phyloP scores from a whole-genome alignment of 176 grass and related monocot genomes.

The Aegilops sharonensis region DNA sequence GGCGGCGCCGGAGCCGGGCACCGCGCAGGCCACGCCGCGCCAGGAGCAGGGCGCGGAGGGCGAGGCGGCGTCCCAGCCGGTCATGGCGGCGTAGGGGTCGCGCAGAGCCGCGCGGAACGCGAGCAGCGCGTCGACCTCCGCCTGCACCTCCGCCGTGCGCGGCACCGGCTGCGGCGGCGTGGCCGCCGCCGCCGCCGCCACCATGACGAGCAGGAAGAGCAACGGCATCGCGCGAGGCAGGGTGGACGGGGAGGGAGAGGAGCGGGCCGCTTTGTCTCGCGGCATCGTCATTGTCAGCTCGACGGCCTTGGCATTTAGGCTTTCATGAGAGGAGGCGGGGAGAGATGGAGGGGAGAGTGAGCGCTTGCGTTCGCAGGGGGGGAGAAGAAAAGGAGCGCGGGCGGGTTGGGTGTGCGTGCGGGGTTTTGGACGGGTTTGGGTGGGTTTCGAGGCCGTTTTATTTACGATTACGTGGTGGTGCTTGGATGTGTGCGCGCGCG shows the following conservation, averaged over 20 bases:
- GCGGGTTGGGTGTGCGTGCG: conserved; percentile 28
- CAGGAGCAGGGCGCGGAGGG: conserved; percentile 75
- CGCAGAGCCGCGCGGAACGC: conserved; percentile 52
- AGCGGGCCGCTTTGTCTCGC: conserved; percentile 5
- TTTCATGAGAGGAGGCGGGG: conserved; percentile 26
- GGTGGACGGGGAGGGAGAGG: not conserved
- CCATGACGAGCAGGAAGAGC: conserved; percentile 40
- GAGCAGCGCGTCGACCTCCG: conserved; percentile 69
- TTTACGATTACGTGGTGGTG: not conserved
- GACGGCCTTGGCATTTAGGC: conserved; percentile 25
- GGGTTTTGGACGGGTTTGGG: conserved; percentile 69
- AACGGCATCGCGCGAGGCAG: not conserved
- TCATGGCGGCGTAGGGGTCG: conserved; percentile 69
- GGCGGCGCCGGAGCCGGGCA: too few species aligned
- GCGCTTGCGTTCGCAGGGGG: not conserved
- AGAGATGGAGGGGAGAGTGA: not conserved
- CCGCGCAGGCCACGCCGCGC: conserved; percentile 68
- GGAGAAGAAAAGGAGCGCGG: conserved; percentile 24
- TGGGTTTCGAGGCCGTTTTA: conserved; percentile 61
- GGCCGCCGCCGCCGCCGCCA: not conserved
- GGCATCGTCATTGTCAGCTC: conserved; percentile 21
- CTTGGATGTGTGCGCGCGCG: not conserved
- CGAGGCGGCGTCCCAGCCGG: conserved; percentile 54
- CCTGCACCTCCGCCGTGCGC: conserved; percentile 47
- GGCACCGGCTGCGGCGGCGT: conserved; percentile 14